Evolutionary conservation across 768 basidiomycete genomes (phyloP).

Genomic region (Hericium alpestre): DNA sequence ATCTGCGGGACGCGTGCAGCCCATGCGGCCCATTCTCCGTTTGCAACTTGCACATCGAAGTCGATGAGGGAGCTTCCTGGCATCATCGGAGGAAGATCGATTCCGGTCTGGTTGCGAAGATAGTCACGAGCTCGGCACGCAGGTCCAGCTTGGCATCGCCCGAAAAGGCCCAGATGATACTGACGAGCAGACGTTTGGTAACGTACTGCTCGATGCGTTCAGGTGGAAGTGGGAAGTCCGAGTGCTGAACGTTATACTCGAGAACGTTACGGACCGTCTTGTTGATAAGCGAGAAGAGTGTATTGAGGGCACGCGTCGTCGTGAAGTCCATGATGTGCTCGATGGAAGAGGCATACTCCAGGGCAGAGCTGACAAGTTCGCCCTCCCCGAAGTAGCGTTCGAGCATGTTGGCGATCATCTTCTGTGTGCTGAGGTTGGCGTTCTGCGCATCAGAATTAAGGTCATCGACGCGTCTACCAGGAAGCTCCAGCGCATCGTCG

Average conservation of each 20-base stretch:
- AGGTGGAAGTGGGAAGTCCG: conserved; percentile 81
- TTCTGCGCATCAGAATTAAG: conserved; percentile 35
- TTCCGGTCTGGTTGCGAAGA: conserved; percentile 72
- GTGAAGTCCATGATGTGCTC: conserved; percentile 99
- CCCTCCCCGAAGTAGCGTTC: conserved; percentile 75
- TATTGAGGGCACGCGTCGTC: conserved; percentile 79
- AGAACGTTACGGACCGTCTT: conserved; percentile 89
- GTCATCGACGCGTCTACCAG: conserved; percentile 49
- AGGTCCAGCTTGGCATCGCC: conserved; percentile 90
- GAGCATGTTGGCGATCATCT: conserved; percentile 61
- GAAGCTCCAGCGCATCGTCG: conserved; percentile 57
- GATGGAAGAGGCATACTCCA: conserved; percentile 71
- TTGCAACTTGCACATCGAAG: conserved; percentile 82
- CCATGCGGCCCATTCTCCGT: conserved; percentile 88
- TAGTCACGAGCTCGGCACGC: conserved; percentile 81
- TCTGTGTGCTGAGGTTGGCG: conserved; percentile 63
- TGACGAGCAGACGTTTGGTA: conserved; percentile 79
- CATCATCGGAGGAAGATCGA: conserved; percentile 73
- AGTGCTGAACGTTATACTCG: conserved; percentile 90
- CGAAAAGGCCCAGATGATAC: conserved; percentile 95
- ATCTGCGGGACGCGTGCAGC: conserved; percentile 85
- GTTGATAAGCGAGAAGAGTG: conserved; percentile 94
- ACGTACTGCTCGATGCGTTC: conserved; percentile 90
- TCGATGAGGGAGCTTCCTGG: conserved; percentile 84
- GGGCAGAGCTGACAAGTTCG: conserved; percentile 71